Evolutionary conservation across 345 rosid species (phyloP), one percentile per base, ranked within the genome.

Genomic region (Nasturtium officinale): DNA sequence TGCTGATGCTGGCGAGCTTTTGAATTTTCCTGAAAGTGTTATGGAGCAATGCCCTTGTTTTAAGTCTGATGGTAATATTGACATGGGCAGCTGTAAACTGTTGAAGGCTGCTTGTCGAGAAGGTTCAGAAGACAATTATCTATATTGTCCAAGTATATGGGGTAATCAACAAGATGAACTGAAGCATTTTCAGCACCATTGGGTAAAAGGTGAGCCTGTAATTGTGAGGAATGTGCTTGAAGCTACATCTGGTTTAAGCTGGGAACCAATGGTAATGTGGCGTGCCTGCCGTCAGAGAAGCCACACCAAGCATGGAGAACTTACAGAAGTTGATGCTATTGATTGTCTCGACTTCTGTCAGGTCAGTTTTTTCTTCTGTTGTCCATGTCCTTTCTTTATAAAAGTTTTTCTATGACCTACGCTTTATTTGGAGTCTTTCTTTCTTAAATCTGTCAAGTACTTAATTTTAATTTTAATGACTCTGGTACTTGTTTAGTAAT

Each of bases 201-300:
- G 96, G 98, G 65, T 63, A 58, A 89, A 77, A 69, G 98, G 89
- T 16, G 89, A 90, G 81, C 98, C 92, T 64, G 85, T 89, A 30
- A 50, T 90, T 38, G 89, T 87, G 55, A 79, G 82, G 47, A 68
- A 84, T 80, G 90, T 82, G 38, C 86, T 87, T 73, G 86, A 84
- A 57, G 79, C 72, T 73, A 71, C 85, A 15, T 67, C 82, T 72
- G 90, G 96, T 23, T 76, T 93, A 68, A 92, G 96, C 69, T 92
- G 93, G 98, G 91, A 87, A 47, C 98, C 97, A 32, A 68, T 81
- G 85, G 96, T 92, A 57, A 87, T 89, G 92, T 83, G 83, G 84
- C 91, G 96, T 45, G 93, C 88, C 43, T 82, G 83, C 67, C 84
- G 91, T 33, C 87, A 84, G 82, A 52, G 63, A 29, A 73, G 7